Conservation (phyloP, 208 protist species). For the Trichomonas tenax region DNA sequence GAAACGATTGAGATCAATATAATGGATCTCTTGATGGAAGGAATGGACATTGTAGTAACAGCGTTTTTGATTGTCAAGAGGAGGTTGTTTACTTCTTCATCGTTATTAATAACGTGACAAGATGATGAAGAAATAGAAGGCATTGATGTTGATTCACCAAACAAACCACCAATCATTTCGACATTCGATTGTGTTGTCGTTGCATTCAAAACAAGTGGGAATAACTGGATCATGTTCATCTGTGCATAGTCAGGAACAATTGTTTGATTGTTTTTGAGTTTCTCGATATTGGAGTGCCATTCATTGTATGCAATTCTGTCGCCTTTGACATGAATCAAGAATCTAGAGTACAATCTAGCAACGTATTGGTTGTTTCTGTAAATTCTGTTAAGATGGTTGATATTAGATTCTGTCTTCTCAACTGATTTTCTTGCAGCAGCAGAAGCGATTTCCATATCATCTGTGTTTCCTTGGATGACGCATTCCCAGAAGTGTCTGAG, state of each 20-base stretch:
- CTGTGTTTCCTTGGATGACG: not conserved
- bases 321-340: constrained; percentile 1
- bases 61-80: not conserved
- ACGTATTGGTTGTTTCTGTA: constrained; percentile 11
- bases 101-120: not conserved
- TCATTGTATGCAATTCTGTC: not conserved
- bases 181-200: not conserved
- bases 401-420: not conserved
- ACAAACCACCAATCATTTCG: not conserved
- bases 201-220: not conserved
- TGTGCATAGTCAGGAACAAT: not conserved
- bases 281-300: not conserved
- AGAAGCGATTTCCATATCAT: not conserved
- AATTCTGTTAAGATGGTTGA: not conserved
- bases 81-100: not conserved
- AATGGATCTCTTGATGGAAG: not conserved
- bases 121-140: not conserved
- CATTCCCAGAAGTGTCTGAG: not conserved
- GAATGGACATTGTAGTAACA: not conserved
- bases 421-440: not conserved
- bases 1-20: not conserved
- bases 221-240: not conserved
- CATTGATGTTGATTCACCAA: not conserved
- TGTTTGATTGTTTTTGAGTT: not conserved
- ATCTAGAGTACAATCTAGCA: not conserved